These are phyloP conservation scores for Penicillium decumbens DNA, from an alignment of 2,329 filamentous ascomycete species.

Conservation along the genomic window DNA sequence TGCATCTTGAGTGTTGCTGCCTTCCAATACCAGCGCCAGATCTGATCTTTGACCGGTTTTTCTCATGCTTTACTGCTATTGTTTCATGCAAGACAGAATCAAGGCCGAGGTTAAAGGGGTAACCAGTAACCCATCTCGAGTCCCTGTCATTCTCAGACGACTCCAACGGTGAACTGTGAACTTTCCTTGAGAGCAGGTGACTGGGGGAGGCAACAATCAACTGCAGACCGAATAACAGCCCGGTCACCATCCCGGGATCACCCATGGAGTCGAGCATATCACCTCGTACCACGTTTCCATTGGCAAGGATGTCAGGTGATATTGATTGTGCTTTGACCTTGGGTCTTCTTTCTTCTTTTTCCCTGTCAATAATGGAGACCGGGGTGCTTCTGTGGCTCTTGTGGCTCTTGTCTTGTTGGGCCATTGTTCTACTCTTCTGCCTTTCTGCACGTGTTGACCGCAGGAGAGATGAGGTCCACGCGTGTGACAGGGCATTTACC, in stretches of 20 bases:
- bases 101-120: background rate
- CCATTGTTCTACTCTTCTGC: background rate
- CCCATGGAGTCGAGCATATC: conserved; percentile 20
- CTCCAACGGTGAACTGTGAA: background rate
- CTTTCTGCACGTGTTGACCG: conserved; percentile 11
- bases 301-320: conserved; percentile 20
- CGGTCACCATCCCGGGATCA: conserved; percentile 8
- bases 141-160: background rate
- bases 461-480: background rate
- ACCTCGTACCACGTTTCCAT: conserved; percentile 26
- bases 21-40: conserved; percentile 4
- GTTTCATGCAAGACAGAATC: background rate
- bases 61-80: conserved; percentile 5
- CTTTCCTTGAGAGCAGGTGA: background rate
- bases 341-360: background rate
- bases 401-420: background rate
- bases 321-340: conserved; percentile 8
- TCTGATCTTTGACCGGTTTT: conserved; percentile 5
- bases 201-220: background rate
- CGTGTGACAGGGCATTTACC: conserved; percentile 16
- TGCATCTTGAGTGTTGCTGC: conserved; percentile 6
- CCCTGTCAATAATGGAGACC: background rate
- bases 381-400: no score
- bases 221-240: conserved; percentile 15
- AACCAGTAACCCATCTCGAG: background rate